Base-by-base conservation (phyloP, 2,329 filamentous ascomycete species). In the Alternaria angustiovoidea region DNA sequence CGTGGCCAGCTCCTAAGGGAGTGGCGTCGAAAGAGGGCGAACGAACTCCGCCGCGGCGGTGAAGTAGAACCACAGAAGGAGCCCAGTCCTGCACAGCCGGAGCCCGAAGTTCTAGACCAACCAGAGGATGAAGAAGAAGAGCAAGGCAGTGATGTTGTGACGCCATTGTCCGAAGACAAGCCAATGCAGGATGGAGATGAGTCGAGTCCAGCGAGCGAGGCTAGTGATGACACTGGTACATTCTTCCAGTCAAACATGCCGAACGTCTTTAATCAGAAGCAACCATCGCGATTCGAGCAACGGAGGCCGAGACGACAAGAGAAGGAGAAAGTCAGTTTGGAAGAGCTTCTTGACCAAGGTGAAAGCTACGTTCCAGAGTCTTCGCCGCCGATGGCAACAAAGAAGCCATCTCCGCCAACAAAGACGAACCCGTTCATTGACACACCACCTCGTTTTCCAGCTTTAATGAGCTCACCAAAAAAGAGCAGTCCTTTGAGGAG, bases 1-100 rank as follows among this genome's bases (percentile, higher is more conserved):
- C 75, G 81, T 30, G 66, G 76, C 16, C 82, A 81, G 57, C 71
- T 81, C 28, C 77, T 80, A 36, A 72, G 75, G 16, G 81, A 80
- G 4, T 81, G 81, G 77, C 78, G 81, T 42, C 73, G 78, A n/a
- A 78, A 69, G 20, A 80, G 72, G 36, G 75, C 72, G 5, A 76
- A 66, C 49, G 70, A 81, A 49, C 78, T 76, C 42, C 69, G 73
- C 7, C 79, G 80, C 58, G 71, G 75, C 22, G 78, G 82, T 42
- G 79, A 77, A 49, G 72, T 74, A 18, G 76, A 75, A 26, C 64
- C 67, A 32, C 54, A 61, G 9, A 59, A 68, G 44, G 59, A 65
- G n/a, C 34, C 55, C 8, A 59, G 48, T 1, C 43, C 60, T 20
- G 53, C 55, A 26, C 14, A 49, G 1, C 51, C 57, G 1, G 57